Evolutionary conservation across 2,329 filamentous ascomycete genomes (phyloP), one percentile per base, ranked within the genome.

Genomic region (Rhinocladiella mackenziei): DNA sequence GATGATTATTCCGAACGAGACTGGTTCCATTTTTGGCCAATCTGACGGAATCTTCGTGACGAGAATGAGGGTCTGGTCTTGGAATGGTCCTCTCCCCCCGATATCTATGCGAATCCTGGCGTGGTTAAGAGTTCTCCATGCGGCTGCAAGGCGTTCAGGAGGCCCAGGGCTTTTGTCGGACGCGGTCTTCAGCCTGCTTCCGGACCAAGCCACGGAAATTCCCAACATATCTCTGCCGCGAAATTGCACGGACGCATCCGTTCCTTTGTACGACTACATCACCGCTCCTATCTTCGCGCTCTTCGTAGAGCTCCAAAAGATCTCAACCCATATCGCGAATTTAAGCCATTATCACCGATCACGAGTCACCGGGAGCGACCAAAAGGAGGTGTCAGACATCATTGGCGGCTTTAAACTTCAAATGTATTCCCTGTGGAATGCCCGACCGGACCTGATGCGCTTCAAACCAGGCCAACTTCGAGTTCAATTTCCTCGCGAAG

Each of bases 301-400:
- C 25, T 33, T 32, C 45, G 3, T 43, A 11, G 19, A 30, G 4
- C 39, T 48, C 11, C 17, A 43, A 34, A 28, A 7, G 6, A 34
- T 48, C 11, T 43, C 45, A 14, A 30, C 14, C 15, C 39, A 39
- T n/a, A 20, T 43, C n/a, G 33, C 34, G 19, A 31, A 39, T 15
- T 33, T 43, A 8, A 41, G 22, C 10, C 45, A 48, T 19, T 48
- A 43, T 29, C 45, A 39, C 23, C 39, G 45, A 30, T 43, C 39
- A 8, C 31, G 45, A 11, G 28, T 34, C 13, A 39, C 39, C n/a
- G 7, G 10, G 4, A 11, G 7, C 13, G 45, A 48, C 15, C 45
- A 48, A 23, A 40, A 39, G 22, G 39, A 48, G 22, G 45, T 48
- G 10, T 18, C 17, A 13, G 13, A 20, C 9, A 7, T 43, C 8